Base-by-base conservation (phyloP, 305 asterid species). In the Nicotiana rustica region DNA sequence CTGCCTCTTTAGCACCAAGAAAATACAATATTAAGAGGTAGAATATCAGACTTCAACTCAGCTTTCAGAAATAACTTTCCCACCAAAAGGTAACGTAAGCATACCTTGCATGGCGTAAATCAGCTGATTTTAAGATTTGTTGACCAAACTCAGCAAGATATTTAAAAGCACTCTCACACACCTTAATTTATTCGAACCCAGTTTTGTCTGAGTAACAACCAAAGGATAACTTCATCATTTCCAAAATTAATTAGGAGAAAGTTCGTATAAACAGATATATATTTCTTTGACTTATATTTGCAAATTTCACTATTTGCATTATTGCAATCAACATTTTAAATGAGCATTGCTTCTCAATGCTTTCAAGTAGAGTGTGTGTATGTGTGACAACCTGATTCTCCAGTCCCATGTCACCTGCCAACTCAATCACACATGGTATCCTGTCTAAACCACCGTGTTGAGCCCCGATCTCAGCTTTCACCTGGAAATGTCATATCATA, bases 381-480 rank as follows among this genome's bases (percentile, higher is more conserved):
- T 49, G 41, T 25, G 25, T 52, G 79, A 52, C 14, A 52, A 52
- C 44, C 79, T 29, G 44, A 75, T 52, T 52, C 21, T 52, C 79
- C 64, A 75, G 44, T 25, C 64, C 44, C 79, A 7, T 41, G 13
- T 7, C 25, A 18, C 71, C 41, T 15, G 83, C 41, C 56, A 67
- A 6, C 60, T 5, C 67, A 29, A 78, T 80, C 79, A 49, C 9
- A 47, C 49, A 52, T 68, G 83, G 31, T 56, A 61, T 15, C 61
- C 77, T 57, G 61, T 64, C 77, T 83, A 76, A 64, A 70, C 81
- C 60, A 82, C 31, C 31, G 41, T 56, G 15, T 18, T 61, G 56
- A 44, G 64, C 67, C 79, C 18, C 77, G 61, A 68, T 65, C 77
- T 78, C 69, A 41, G 79, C 84, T 38, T 71, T 82, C 80, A 79